These are phyloP conservation scores for Plasmopara halstedii DNA, from an alignment of 352 stramenopile genomes.

Conservation along the genomic window DNA sequence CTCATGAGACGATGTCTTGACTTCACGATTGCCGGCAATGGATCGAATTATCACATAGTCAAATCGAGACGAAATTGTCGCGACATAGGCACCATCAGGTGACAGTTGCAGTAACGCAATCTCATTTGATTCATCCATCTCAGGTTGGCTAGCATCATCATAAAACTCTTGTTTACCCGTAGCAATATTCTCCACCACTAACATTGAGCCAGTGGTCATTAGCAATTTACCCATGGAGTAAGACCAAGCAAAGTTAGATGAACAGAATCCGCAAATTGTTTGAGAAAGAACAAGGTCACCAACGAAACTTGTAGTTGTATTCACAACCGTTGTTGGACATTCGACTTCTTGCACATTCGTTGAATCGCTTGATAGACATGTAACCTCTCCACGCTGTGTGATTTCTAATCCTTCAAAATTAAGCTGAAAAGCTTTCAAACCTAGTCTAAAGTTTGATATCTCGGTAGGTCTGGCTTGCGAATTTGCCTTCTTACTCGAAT, in stretches of 20 bases:
- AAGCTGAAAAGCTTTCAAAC: not conserved
- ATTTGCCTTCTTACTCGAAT: constrained; percentile 6
- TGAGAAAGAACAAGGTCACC: constrained; percentile 7
- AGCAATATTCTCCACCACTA: constrained; percentile 34
- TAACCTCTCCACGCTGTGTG: not conserved
- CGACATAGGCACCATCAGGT: constrained; percentile 7
- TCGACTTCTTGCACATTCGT: not conserved
- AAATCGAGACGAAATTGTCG: constrained; percentile 19
- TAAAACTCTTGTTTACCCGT: constrained; percentile 20
- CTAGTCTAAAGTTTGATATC: constrained; percentile 20
- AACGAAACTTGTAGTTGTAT: not conserved
- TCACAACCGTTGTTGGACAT: not conserved
- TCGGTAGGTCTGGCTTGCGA: constrained; percentile 22
- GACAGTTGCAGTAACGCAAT: constrained; percentile 29
- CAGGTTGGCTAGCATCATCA: constrained; percentile 1
- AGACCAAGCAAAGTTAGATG: constrained; percentile 24
- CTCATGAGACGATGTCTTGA: not conserved
- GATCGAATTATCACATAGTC: constrained; percentile 13
- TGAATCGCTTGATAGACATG: constrained; percentile 7
- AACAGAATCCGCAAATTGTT: constrained; percentile 10
- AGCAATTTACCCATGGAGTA: constrained; percentile 27
- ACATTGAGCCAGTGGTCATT: constrained; percentile 4
- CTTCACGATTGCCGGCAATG: not conserved
- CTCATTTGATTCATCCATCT: constrained; percentile 3
- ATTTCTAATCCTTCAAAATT: not conserved